Percentiles rank a stretch among this genome's conserved stretches.
phyloP scores from a whole-genome alignment of 129 eudicot species.

The Flaveria robusta region DNA sequence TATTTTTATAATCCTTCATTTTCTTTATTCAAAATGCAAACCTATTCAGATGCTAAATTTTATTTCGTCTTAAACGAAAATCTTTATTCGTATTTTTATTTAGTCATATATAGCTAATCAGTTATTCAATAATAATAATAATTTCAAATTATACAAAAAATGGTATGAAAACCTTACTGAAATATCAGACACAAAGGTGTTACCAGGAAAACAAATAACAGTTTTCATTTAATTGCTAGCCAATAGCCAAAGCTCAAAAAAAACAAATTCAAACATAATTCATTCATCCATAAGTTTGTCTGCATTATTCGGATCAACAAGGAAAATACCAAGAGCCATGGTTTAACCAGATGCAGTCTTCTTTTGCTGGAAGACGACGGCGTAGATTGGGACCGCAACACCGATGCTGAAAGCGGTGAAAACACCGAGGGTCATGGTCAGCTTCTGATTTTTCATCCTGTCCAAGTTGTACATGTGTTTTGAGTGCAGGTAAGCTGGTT shows the following conservation, averaged over 20 bases:
- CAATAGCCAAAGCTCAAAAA: conserved; percentile 20
- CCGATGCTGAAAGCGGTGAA: conserved; percentile 71
- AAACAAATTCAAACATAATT: conserved; percentile 22
- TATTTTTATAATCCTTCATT: no score
- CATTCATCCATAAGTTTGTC: conserved; percentile 29
- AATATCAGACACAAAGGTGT: neutral
- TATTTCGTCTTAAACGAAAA: no score
- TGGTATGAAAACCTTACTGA: neutral
- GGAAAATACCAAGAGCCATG: neutral
- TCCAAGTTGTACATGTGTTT: conserved; percentile 94
- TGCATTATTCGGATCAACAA: conserved; percentile 37
- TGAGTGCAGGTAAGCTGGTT: conserved; percentile 62
- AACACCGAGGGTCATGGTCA: conserved; percentile 60
- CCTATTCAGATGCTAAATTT: no score
- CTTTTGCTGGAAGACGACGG: conserved; percentile 82
- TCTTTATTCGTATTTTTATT: no score
- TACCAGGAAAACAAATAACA: neutral
- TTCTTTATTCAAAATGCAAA: no score
- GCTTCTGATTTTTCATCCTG: conserved; percentile 60
- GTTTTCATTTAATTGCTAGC: neutral
- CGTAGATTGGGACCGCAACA: conserved; percentile 63
- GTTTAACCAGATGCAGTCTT: conserved; percentile 67
- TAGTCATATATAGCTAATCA: no score
- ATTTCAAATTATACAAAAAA: neutral
- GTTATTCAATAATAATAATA: neutral